These are phyloP conservation scores for Penicillium brasilianum DNA, from an alignment of 2,329 filamentous ascomycete species.

Conservation along the genomic window DNA sequence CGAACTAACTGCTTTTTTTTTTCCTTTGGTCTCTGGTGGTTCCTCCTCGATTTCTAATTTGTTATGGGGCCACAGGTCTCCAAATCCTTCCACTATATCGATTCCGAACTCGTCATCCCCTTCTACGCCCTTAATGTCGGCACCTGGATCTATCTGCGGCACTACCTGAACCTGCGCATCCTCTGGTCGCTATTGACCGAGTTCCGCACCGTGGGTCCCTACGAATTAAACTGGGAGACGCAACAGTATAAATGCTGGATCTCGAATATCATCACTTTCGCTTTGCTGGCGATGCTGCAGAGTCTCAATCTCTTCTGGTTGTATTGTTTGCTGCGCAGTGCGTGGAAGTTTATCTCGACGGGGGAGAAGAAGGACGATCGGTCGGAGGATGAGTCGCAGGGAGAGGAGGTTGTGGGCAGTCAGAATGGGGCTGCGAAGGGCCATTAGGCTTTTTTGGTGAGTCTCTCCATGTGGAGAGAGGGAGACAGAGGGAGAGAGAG, in stretches of 20 bases:
- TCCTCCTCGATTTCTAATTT: not conserved
- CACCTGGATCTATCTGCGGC: conserved; percentile 84
- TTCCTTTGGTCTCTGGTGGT: not conserved
- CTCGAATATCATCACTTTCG: conserved; percentile 47
- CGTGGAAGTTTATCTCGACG: conserved; percentile 40
- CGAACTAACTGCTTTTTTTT: no score
- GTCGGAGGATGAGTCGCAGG: conserved; percentile 45
- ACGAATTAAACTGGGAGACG: conserved; percentile 50
- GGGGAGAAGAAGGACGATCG: conserved; percentile 56
- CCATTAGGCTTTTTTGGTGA: conserved; percentile 6
- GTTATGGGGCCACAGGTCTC: conserved; percentile 64
- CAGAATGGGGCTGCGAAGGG: conserved; percentile 14
- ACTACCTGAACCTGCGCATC: conserved; percentile 61
- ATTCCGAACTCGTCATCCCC: conserved; percentile 72
- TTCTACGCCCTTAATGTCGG: conserved; percentile 81
- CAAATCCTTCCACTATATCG: conserved; percentile 87
- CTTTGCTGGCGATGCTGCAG: conserved; percentile 45
- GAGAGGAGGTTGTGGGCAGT: conserved; percentile 54
- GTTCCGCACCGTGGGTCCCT: conserved; percentile 49
- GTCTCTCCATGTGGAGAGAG: not conserved
- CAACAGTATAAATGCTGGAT: conserved; percentile 52
- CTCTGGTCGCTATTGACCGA: conserved; percentile 47
- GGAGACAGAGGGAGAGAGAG: not conserved
- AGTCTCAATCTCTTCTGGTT: conserved; percentile 50
- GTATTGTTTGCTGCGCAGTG: conserved; percentile 44